Base-by-base conservation (phyloP, 768 basidiomycete species). In the Boletus rubroflammeus region DNA sequence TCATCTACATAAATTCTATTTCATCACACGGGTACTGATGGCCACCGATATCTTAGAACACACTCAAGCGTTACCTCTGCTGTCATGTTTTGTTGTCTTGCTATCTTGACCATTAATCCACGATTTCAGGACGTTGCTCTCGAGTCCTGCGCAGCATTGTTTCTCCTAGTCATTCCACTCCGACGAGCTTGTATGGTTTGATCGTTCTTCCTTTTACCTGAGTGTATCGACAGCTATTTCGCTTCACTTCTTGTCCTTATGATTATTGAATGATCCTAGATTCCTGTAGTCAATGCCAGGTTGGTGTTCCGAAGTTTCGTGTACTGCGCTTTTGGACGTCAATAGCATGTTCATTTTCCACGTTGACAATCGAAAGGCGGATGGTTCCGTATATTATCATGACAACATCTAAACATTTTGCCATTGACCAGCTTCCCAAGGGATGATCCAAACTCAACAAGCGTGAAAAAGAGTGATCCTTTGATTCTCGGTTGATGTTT, bases 141-240 rank as follows among this genome's bases (percentile, higher is more conserved):
- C 41, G 19, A 32, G 40, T 50, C 39, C 42, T 45, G 44, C 38
- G 10, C 34, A 41, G 17, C 47, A 53, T 21, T 65, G 51, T 66
- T 52, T 56, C 34, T 36, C 19, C 34, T 67, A 59, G 53, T 46
- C 49, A 29, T 56, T 51, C 42, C 34, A 29, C 39, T 41, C 32
- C 7, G 41, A 53, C 31, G 36, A 46, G 45, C 55, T 35, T 49
- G 53, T 62, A 55, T 28, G 50, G 46, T 43, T 47, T 34, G 36
- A 19, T 55, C 45, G 45, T 60, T 41, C 48, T 29, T 56, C 40
- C 31, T 29, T n/a, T 38, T 28, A 51, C 19, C 54, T n/a, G 34
- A 64, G 14, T 72, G 68, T 69, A 69, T 69, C 59, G 47, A 65
- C 66, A 67, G 56, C 42, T 40, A 31, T 53, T 59, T 49, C 50